Percentiles rank a stretch among this genome's conserved stretches.
phyloP scores from a whole-genome alignment of 176 grass and related monocot species.

The Phyllostachys edulis region DNA sequence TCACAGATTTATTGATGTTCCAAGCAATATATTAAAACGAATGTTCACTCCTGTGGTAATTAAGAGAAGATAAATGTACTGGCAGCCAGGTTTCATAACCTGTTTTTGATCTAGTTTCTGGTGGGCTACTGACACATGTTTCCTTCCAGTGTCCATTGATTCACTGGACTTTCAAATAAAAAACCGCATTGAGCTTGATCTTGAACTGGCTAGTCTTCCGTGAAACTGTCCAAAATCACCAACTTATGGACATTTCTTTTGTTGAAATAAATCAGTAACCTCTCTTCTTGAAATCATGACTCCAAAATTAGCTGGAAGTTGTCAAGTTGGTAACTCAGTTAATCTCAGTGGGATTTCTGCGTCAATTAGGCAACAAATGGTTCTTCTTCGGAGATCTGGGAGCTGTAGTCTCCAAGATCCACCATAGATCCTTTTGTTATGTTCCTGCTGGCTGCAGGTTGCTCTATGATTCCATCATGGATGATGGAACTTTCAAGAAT shows the following conservation, averaged over 20 bases:
- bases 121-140: neutral
- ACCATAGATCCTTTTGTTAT: neutral
- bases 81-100: neutral
- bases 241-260: neutral
- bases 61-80: neutral
- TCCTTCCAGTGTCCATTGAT: neutral
- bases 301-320: constrained; percentile 2
- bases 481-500: neutral
- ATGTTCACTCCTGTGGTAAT: neutral
- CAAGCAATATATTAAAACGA: neutral
- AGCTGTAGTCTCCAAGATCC: neutral
- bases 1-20: neutral
- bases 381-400: neutral
- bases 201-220: neutral
- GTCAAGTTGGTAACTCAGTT: neutral
- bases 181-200: neutral
- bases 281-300: neutral
- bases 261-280: neutral
- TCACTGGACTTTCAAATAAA: neutral
- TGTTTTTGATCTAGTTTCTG: constrained; percentile 5
- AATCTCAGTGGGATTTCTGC: neutral
- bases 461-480: neutral
- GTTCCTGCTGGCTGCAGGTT: neutral
- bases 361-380: neutral
- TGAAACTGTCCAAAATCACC: constrained; percentile 1